These are phyloP conservation scores for Tuber microsphaerosporum DNA, from an alignment of 495 filamentous ascomycete species.

Conservation along the genomic window DNA sequence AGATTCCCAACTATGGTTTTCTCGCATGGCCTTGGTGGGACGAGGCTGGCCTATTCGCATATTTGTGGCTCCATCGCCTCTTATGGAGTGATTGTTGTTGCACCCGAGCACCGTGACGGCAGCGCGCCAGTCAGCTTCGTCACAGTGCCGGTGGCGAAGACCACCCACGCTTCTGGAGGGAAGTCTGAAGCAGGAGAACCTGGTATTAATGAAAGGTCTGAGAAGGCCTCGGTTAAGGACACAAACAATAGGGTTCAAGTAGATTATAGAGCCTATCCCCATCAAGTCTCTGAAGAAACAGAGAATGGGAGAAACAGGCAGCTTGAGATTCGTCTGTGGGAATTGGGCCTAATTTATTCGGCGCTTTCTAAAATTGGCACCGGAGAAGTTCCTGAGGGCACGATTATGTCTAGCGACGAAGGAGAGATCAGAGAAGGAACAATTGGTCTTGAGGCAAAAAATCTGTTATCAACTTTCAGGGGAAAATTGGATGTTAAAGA, in stretches of 20 bases:
- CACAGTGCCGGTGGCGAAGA: slow-evolving; percentile 23
- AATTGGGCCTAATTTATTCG: slow-evolving; percentile 57
- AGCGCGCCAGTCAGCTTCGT: slow-evolving; percentile 61
- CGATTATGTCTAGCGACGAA: slow-evolving; percentile 40
- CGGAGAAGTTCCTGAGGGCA: slow-evolving; percentile 42
- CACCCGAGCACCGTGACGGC: slow-evolving; percentile 70
- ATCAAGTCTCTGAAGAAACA: slow-evolving; percentile 33
- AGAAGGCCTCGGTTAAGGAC: slow-evolving; percentile 6
- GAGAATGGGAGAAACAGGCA: slow-evolving; percentile 53
- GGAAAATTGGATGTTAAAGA: slow-evolving; percentile 54
- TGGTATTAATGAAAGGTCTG: slow-evolving; percentile 12
- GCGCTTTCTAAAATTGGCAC: slow-evolving; percentile 57
- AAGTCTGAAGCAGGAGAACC: slow-evolving; percentile 24
- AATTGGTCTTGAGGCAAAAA: slow-evolving; percentile 35
- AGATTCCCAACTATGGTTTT: slow-evolving; percentile 74
- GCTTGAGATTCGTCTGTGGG: slow-evolving; percentile 64
- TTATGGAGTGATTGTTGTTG: slow-evolving; percentile 66
- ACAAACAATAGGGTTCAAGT: slow-evolving; percentile 31
- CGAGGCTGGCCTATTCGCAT: slow-evolving; percentile 67
- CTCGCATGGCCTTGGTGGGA: slow-evolving; percentile 71
- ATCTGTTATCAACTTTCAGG: slow-evolving; percentile 50
- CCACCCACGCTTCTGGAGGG: slow-evolving; percentile 15
- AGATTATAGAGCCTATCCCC: slow-evolving; percentile 39
- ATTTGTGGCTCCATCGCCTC: slow-evolving; percentile 63
- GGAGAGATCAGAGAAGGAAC: slow-evolving; percentile 44